A percentile compares a stretch with the other conserved stretches of the same genome.
Evolutionary conservation across 495 filamentous ascomycete genomes (phyloP).

Genomic region (Xylona heveae): DNA sequence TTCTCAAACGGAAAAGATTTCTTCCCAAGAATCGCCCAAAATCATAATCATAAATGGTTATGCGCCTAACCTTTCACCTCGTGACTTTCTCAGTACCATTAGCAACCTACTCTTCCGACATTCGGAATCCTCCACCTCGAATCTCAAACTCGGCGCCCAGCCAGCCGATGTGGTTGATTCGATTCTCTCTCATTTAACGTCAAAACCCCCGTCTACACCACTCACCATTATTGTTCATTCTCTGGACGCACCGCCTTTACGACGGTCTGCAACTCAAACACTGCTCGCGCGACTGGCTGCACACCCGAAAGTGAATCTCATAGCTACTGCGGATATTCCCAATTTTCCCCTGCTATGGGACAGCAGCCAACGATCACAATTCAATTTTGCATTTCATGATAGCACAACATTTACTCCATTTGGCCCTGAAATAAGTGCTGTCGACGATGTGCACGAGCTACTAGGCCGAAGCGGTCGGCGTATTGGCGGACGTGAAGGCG

Average conservation of each 20-base stretch:
- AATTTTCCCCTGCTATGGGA: slow-evolving; percentile 84
- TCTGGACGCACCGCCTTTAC: slow-evolving; percentile 58
- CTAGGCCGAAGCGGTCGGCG: slow-evolving; percentile 66
- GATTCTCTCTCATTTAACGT: slow-evolving; percentile 34
- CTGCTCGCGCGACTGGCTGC: slow-evolving; percentile 57
- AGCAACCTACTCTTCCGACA: slow-evolving; percentile 40
- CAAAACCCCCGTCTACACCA: slow-evolving; percentile 17
- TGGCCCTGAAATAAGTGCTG: slow-evolving; percentile 48
- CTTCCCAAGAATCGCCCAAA: slow-evolving; percentile 21
- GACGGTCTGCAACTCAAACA: slow-evolving; percentile 43
- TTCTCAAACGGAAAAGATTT: too few species aligned
- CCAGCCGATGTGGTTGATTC: slow-evolving; percentile 44
- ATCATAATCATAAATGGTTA: slow-evolving; percentile 87
- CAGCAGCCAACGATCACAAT: slow-evolving; percentile 48
- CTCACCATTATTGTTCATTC: slow-evolving; percentile 68
- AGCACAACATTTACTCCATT: slow-evolving; percentile 73
- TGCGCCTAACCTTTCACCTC: slow-evolving; percentile 47
- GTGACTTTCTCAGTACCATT: slow-evolving; percentile 58
- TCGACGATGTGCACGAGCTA: slow-evolving; percentile 70
- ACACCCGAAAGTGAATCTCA: slow-evolving; percentile 48
- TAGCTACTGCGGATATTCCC: slow-evolving; percentile 71
- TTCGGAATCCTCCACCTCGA: slow-evolving; percentile 18
- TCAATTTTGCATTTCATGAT: slow-evolving; percentile 82
- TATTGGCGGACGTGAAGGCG: slow-evolving; percentile 77
- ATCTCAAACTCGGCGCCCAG: slow-evolving; percentile 32